phyloP scores from a whole-genome alignment of 2,329 filamentous ascomycete genomes.

The Microdochium trichocladiopsis region DNA sequence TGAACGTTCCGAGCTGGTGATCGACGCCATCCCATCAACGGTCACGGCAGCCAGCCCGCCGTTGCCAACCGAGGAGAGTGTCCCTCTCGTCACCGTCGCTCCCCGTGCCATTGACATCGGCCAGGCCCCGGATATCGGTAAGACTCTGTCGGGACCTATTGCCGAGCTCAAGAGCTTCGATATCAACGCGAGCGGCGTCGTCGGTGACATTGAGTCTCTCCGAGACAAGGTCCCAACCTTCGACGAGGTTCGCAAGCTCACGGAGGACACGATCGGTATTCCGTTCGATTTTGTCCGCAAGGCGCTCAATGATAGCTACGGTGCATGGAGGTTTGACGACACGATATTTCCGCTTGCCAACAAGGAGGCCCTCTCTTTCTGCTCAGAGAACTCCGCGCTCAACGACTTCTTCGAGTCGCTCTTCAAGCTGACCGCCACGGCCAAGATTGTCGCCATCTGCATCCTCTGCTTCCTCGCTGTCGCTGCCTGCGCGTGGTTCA shows the following conservation, averaged over 20 bases:
- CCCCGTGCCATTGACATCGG: slow-evolving; percentile 27
- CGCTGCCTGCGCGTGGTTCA: slow-evolving; percentile 70
- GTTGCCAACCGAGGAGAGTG: not conserved
- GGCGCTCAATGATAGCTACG: slow-evolving; percentile 64
- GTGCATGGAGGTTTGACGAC: slow-evolving; percentile 70
- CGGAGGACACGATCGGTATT: slow-evolving; percentile 62
- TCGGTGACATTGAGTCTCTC: slow-evolving; percentile 62
- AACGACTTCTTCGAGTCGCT: slow-evolving; percentile 76
- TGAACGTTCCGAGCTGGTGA: not conserved
- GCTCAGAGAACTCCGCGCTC: slow-evolving; percentile 76
- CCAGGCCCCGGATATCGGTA: slow-evolving; percentile 30
- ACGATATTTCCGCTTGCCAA: slow-evolving; percentile 73
- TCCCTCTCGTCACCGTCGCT: not conserved
- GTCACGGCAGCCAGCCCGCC: not conserved
- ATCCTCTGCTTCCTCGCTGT: slow-evolving; percentile 66
- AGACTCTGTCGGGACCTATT: slow-evolving; percentile 27
- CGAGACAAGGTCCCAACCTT: slow-evolving; percentile 80
- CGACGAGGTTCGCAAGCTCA: slow-evolving; percentile 74
- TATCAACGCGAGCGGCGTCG: slow-evolving; percentile 59
- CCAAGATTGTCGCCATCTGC: slow-evolving; percentile 70
- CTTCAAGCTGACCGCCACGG: slow-evolving; percentile 56
- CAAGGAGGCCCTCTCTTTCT: slow-evolving; percentile 80
- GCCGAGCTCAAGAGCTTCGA: slow-evolving; percentile 61
- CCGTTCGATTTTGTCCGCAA: slow-evolving; percentile 78
- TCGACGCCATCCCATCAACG: not conserved